These are phyloP conservation scores for Trichoderma gamsii DNA, from an alignment of 495 filamentous ascomycete species.

Conservation along the genomic window DNA sequence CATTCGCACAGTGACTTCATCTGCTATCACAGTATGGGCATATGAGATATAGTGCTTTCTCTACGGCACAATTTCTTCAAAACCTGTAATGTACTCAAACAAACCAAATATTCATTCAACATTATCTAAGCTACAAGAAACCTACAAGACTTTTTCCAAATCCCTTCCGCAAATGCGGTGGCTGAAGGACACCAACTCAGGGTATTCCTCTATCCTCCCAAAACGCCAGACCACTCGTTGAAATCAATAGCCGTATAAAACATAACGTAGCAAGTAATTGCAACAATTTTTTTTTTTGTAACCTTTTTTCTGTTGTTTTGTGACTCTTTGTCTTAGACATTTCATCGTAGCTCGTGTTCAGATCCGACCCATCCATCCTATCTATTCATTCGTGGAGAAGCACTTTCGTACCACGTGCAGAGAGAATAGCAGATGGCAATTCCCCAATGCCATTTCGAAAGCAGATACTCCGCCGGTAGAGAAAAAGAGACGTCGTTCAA, in stretches of 20 bases:
- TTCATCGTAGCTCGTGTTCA: constrained; percentile 31
- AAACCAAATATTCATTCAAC: no score
- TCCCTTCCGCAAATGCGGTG: no score
- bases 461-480: not conserved
- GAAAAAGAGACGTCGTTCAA: not conserved
- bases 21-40: no score
- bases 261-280: not conserved
- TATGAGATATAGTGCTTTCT: no score
- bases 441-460: constrained; percentile 40
- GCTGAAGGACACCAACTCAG: not conserved
- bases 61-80: no score
- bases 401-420: constrained; percentile 21
- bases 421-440: constrained; percentile 15
- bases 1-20: no score
- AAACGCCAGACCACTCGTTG: not conserved
- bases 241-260: not conserved
- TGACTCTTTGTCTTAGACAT: constrained; percentile 14
- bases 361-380: constrained; percentile 20
- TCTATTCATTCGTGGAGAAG: constrained; percentile 18
- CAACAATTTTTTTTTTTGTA: not conserved
- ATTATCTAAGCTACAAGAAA: no score
- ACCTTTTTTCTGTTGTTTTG: not conserved
- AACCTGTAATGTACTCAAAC: no score
- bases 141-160: no score
- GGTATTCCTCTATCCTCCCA: not conserved